Base-by-base conservation (phyloP, 2,329 filamentous ascomycete species). In the Scorias spongiosa region DNA sequence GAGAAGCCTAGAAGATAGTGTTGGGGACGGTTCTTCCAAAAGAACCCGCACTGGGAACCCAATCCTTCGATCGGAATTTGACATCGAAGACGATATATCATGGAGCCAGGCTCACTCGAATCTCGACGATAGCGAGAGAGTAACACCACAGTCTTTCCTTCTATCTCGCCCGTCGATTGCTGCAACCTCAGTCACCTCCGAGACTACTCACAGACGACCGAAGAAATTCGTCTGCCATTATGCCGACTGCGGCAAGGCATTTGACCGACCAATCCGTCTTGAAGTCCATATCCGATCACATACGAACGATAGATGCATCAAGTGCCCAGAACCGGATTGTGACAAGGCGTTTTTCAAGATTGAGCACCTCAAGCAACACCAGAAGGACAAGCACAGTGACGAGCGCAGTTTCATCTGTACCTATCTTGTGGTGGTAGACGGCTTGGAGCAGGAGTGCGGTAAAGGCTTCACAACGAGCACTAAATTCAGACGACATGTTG, bases 381-480 rank as follows among this genome's bases (percentile, higher is more conserved):
- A 93, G 57, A 87, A 88, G 58, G 83, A 82, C 44, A 80, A 81
- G 10, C 89, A 95, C 60, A 81, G 75, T 15, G 69, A 77, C 44
- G 73, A 85, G 50, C 74, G 81, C 46, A 74, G 78, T 40, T 81
- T 86, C 59, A 62, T 73, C 20, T 95, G 88, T 64, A 67, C 72
- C n/a, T 77, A 77, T 54, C 40, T 48, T 17, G 38, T 54, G 11
- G 46, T 42, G 15, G 42, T 30, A 10, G 45, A 47, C 10, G 51
- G 42, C 18, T 43, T 44, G 5, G 39, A 42, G 8, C 44, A 46
- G 17, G 70, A 76, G 11, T 95, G 89, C 58, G 77, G 70, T 42
- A 91, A 89, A 67, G 78, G 74, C 29, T 95, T 95, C 58, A 74
- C 84, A 41, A 93, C 84, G 0, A 79, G 80, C 2, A 86, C 84